Evolutionary conservation across 176 grass and related monocot species (phyloP).

Genomic region (Oryza meridionalis): DNA sequence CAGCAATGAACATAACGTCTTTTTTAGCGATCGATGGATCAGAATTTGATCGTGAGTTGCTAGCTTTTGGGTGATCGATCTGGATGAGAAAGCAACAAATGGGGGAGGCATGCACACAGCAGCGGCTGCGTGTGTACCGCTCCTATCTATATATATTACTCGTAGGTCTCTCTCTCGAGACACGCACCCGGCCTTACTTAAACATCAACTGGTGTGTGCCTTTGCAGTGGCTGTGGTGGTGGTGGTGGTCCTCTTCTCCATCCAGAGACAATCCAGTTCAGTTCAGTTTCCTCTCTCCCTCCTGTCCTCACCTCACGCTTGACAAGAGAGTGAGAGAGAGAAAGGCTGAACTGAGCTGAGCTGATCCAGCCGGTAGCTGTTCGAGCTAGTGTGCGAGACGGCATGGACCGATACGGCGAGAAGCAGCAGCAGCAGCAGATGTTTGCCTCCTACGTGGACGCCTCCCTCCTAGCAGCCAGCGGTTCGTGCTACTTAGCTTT

Average conservation of each 20-base stretch:
- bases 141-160: constrained; percentile 46
- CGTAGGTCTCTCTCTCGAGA: constrained; percentile 58
- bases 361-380: no score
- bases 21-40: background rate
- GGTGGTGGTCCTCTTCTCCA: constrained; percentile 38
- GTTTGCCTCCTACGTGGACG: constrained; percentile 46
- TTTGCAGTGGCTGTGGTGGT: background rate
- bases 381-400: background rate
- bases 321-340: background rate
- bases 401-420: constrained; percentile 52
- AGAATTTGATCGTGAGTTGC: background rate
- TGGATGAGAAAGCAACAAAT: background rate
- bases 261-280: constrained; percentile 9
- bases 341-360: background rate
- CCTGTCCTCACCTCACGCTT: background rate
- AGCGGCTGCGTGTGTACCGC: background rate
- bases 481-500: constrained; percentile 23
- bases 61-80: background rate
- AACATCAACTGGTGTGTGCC: constrained; percentile 35
- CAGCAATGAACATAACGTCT: background rate
- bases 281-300: constrained; percentile 15
- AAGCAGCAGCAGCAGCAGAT: constrained; percentile 39
- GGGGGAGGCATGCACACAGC: background rate
- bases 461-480: constrained; percentile 31
- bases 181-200: constrained; percentile 51